These are phyloP conservation scores for Amanita rimosa DNA, from an alignment of 768 basidiomycete species.

Conservation along the genomic window DNA sequence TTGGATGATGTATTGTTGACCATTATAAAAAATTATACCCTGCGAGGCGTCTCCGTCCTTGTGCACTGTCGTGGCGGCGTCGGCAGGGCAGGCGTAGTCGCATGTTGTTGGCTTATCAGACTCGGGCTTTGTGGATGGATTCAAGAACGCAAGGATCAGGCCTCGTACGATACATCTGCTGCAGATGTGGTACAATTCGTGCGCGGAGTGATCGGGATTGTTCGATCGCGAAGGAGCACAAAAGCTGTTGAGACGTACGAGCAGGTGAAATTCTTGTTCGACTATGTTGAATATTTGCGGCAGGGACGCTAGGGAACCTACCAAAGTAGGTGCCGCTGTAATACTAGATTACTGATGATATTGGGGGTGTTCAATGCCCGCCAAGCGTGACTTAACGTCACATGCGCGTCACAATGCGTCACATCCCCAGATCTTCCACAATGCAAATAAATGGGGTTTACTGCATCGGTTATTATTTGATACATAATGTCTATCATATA, in stretches of 20 bases:
- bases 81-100: constrained; percentile 85
- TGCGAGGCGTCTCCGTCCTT: constrained; percentile 59
- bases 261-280: constrained; percentile 77
- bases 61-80: constrained; percentile 94
- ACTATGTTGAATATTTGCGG: constrained; percentile 58
- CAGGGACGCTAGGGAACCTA: neutral
- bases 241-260: constrained; percentile 94
- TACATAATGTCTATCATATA: too few relatives aligned
- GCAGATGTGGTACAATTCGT: constrained; percentile 48
- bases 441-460: too few relatives aligned
- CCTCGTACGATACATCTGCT: neutral
- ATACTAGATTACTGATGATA: too few relatives aligned
- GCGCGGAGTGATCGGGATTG: constrained; percentile 60
- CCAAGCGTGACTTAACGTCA: too few relatives aligned
- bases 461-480: too few relatives aligned
- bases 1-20: constrained; percentile 58
- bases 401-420: too few relatives aligned
- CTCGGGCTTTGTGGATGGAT: constrained; percentile 81
- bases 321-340: too few relatives aligned
- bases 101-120: constrained; percentile 87
- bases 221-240: constrained; percentile 64
- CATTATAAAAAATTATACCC: constrained; percentile 62
- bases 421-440: too few relatives aligned
- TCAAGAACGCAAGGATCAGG: constrained; percentile 11
- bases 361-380: too few relatives aligned